Percentiles rank a stretch among this genome's conserved stretches.
Conservation (phyloP, 371 early-diverging fungal genomes). For the Enterocytospora artemiae region DNA sequence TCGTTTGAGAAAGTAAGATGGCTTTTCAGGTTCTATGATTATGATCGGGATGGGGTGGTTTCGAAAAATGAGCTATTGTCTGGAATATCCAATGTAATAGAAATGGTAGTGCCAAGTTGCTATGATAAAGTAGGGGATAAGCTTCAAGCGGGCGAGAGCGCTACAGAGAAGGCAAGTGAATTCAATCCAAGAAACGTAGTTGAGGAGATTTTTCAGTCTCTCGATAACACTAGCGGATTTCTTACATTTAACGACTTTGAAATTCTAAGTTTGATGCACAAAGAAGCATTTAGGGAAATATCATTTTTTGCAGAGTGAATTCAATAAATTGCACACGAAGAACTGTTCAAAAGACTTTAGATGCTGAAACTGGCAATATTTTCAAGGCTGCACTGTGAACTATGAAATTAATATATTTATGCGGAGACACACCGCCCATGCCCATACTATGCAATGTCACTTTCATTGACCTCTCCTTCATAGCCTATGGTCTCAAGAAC, state of each 20-base stretch:
- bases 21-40: conserved; percentile 56
- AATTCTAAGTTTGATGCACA: conserved; percentile 13
- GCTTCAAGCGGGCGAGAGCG: too few relatives aligned
- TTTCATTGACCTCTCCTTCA: background rate
- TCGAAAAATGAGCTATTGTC: conserved; percentile 44
- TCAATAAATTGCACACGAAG: background rate
- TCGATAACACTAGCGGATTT: conserved; percentile 43
- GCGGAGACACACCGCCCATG: background rate
- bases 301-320: conserved; percentile 17
- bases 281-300: conserved; percentile 32
- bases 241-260: conserved; percentile 55
- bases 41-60: conserved; percentile 49
- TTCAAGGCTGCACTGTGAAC: background rate
- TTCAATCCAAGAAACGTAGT: too few relatives aligned
- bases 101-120: too few relatives aligned
- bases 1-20: conserved; percentile 50
- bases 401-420: background rate
- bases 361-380: background rate
- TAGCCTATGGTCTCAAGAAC: background rate
- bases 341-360: conserved; percentile 1
- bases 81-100: too few relatives aligned
- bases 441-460: background rate
- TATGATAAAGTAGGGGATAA: too few relatives aligned
- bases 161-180: too few relatives aligned
- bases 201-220: conserved; percentile 26